Evolutionary conservation across 352 stramenopile genomes (phyloP), one percentile per base, ranked within the genome.

Genomic region (Thalassiosira sp.): DNA sequence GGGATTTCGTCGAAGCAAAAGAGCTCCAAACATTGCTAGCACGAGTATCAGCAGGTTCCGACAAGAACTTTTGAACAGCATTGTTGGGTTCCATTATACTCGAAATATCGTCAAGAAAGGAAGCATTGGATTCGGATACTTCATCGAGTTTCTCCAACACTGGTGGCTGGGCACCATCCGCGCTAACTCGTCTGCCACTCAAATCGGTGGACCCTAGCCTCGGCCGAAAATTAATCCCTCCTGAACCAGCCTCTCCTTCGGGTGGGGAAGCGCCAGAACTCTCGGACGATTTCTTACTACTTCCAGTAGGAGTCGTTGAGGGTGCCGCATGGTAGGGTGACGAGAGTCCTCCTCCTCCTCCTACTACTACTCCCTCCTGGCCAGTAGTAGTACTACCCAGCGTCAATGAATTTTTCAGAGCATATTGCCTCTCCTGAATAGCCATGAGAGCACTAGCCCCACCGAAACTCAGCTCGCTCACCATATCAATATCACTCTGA

Each of bases 391-490:
- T n/a, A n/a, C n/a, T n/a, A n/a, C n/a, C n/a, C n/a, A n/a, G n/a
- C n/a, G n/a, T n/a, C n/a, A n/a, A n/a, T n/a, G n/a, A n/a, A n/a
- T n/a, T n/a, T n/a, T n/a, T 45, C 3, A 5, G 11, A n/a, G 35
- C 3, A 22, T 24, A 27, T 22, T 67, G 53, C 18, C 40, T 28
- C 24, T 62, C 56, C 25, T 72, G 61, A 18, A 63, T 20, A 6
- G 53, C 53, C 27, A 79, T 68, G 15, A 84, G 52, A 20, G 76
- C 70, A 58, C 76, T 84, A 8, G 76, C 76, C 31, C 76, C 76
- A 40, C 76, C 76, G 70, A 84, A 84, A 45, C 76, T 84, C 25
- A 84, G 51, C 31, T 70, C 63, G 43, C 63, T 77, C 3, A 84
- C 70, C 24, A 66, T 16, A 37, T 78, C 69, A 31, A 66, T 16